Evolutionary conservation across 768 basidiomycete genomes (phyloP).

Genomic region (Mycena leptocephala): DNA sequence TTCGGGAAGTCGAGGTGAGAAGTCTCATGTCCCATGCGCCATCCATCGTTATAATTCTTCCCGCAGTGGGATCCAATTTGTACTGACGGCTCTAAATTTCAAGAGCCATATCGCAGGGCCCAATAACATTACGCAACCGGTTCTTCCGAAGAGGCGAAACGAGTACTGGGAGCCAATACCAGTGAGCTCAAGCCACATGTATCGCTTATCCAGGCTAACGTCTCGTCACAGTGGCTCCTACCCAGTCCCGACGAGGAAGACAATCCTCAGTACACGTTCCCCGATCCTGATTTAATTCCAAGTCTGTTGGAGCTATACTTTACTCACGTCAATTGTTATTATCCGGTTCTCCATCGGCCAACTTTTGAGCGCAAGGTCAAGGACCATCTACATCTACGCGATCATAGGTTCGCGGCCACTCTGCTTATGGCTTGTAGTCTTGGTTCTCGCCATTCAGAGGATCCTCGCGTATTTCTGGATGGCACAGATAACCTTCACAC

Average conservation of each 20-base stretch:
- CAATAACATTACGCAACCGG: not conserved
- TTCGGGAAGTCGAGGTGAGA: conserved; percentile 59
- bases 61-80: conserved; percentile 63
- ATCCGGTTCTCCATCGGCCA: conserved; percentile 82
- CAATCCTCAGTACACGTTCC: conserved; percentile 58
- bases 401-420: conserved; percentile 62
- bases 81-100: conserved; percentile 73
- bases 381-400: conserved; percentile 64
- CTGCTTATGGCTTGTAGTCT: conserved; percentile 57
- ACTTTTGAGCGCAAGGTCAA: conserved; percentile 71
- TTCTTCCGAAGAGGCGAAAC: conserved; percentile 53
- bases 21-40: not conserved
- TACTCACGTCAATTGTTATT: conserved; percentile 62
- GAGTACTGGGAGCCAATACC: conserved; percentile 67
- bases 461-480: conserved; percentile 69
- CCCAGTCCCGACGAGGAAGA: conserved; percentile 40
- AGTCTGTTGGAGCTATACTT: conserved; percentile 71
- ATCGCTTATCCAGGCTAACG: not conserved
- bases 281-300: conserved; percentile 66
- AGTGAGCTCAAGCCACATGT: conserved; percentile 50
- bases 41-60: not conserved
- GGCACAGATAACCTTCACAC: conserved; percentile 52
- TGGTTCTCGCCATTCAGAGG: conserved; percentile 72
- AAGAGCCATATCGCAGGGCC: conserved; percentile 47
- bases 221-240: conserved; percentile 12